Evolutionary conservation across 2,329 filamentous ascomycete species (phyloP).

Genomic region (Penicillium sp.): DNA sequence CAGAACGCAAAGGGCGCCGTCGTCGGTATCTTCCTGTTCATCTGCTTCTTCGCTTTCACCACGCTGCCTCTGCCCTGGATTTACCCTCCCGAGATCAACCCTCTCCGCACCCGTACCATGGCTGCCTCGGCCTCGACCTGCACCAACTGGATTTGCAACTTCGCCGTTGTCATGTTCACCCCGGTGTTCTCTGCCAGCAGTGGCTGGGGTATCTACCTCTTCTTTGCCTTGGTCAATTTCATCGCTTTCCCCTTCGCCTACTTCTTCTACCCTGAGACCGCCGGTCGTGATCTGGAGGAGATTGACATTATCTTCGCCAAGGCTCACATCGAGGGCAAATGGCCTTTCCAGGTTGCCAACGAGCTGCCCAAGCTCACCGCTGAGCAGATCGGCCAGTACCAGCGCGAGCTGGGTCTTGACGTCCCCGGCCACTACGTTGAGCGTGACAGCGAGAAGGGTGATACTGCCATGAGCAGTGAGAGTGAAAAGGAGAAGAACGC

Average conservation of each 20-base stretch:
- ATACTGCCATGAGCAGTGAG: slow-evolving; percentile 22
- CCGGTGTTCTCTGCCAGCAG: slow-evolving; percentile 37
- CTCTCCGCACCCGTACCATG: slow-evolving; percentile 54
- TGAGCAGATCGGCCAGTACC: slow-evolving; percentile 26
- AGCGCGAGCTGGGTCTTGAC: slow-evolving; percentile 26
- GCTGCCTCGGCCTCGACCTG: slow-evolving; percentile 53
- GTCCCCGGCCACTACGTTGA: not conserved
- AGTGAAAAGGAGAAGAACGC: slow-evolving; percentile 9
- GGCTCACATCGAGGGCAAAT: slow-evolving; percentile 25
- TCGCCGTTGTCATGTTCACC: slow-evolving; percentile 52
- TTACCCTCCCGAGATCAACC: slow-evolving; percentile 41
- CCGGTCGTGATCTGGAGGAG: slow-evolving; percentile 43
- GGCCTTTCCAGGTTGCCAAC: slow-evolving; percentile 26
- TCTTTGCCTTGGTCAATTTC: slow-evolving; percentile 41
- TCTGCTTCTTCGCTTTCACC: slow-evolving; percentile 64
- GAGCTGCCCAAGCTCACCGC: slow-evolving; percentile 32
- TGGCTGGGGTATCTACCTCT: slow-evolving; percentile 42
- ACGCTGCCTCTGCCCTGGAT: slow-evolving; percentile 10
- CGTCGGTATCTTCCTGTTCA: slow-evolving; percentile 67
- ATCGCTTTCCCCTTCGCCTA: slow-evolving; percentile 49
- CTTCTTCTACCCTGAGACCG: slow-evolving; percentile 54
- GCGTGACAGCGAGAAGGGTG: slow-evolving; percentile 17
- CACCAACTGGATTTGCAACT: slow-evolving; percentile 56
- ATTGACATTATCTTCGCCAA: slow-evolving; percentile 10
- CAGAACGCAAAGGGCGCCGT: slow-evolving; percentile 37